Percentiles rank a stretch among this genome's conserved stretches.
phyloP scores from a whole-genome alignment of 176 grass and related monocot species.

The Avena atlantica region DNA sequence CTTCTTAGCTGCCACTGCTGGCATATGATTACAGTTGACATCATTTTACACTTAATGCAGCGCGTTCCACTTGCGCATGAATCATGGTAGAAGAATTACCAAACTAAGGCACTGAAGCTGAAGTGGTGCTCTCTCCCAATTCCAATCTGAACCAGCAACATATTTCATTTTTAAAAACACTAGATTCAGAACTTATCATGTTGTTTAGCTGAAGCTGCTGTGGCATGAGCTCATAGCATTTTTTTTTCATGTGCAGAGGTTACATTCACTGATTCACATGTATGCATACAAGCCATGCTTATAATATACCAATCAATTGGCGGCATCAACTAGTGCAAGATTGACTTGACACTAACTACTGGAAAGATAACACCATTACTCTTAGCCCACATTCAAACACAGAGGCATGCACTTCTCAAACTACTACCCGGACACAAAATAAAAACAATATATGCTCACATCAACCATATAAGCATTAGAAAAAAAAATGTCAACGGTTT shows the following conservation, averaged over 20 bases:
- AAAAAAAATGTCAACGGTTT: too few species aligned
- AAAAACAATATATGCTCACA: too few species aligned
- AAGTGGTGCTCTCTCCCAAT: not conserved
- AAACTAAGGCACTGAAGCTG: not conserved
- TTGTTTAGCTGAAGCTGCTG: not conserved
- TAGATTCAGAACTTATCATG: not conserved
- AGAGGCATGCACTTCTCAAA: too few species aligned
- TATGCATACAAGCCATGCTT: too few species aligned
- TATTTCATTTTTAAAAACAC: not conserved
- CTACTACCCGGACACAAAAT: too few species aligned
- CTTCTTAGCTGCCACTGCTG: not conserved
- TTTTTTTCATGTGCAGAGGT: not conserved
- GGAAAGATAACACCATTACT: not conserved
- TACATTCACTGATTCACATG: not conserved
- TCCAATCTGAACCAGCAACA: not conserved
- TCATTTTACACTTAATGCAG: not conserved
- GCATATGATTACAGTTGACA: not conserved
- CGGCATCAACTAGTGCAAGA: not conserved
- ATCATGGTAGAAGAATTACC: not conserved
- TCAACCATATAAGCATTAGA: too few species aligned
- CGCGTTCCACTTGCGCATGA: not conserved
- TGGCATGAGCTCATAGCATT: too few species aligned
- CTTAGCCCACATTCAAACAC: too few species aligned
- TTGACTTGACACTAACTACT: not conserved
- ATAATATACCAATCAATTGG: not conserved